Evolutionary conservation across 768 basidiomycete genomes (phyloP), one percentile per base, ranked within the genome.

Genomic region (Harrya chromipes): DNA sequence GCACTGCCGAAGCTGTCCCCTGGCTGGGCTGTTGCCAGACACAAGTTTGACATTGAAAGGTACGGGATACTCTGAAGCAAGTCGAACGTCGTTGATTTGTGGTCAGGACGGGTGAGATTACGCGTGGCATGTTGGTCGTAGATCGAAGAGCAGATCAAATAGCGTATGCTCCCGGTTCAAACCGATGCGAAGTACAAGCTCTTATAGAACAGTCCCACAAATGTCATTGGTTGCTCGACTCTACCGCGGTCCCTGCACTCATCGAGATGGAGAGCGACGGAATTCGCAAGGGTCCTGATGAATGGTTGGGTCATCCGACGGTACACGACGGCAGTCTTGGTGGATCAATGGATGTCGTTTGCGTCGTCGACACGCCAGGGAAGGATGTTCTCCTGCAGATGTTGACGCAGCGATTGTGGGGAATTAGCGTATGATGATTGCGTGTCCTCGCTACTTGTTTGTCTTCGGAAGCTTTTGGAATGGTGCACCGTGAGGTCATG

Each of bases 81-180:
- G n/a, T 40, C 36, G 43, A 29, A 34, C 34, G 14, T 16, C 11
- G 31, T 23, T 50, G 33, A 44, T 29, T 21, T 39, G 14, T 31
- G 23, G 1, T 41, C 42, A 87, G 92, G 40, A 73, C 65, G 3
- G 92, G 90, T 1, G 90, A 94, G 63, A 60, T 87, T 17, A 93
- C 90, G 6, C 77, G 90, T 26, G 91, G 92, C 11, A 92, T 94
- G 88, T 75, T 92, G 53, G 87, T 94, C 1, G 79, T 89, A 11
- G 92, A 95, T 65, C 72, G 87, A 53, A 76, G 92, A 37, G 76
- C 75, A 9, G 87, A 85, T 44, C 67, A 72, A 43, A 74, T 77
- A n/a, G 83, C 78, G 2, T 85, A 87, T 64, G 74, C 79, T 1
- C 79, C 81, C 2, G 85, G 86, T 8, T 71, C 72, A 13, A 89